Base-by-base conservation (phyloP, 371 early-diverging fungal genomes). In the Syncephalastrum monosporum region DNA sequence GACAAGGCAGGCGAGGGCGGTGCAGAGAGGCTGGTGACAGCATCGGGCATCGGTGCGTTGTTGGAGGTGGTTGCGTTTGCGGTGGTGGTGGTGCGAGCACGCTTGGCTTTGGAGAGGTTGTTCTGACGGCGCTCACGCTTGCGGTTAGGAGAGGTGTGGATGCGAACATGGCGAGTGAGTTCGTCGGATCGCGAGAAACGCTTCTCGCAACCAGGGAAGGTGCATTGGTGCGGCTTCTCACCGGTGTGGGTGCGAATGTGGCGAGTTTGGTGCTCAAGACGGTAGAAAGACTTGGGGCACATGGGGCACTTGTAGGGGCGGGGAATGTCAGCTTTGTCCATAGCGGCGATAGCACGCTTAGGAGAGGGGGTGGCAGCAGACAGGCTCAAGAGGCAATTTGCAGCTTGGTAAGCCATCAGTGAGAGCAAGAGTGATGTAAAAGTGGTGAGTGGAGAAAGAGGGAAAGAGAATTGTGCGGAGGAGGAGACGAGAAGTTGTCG, bases 161-260 rank as follows among this genome's bases (percentile, higher is more conserved):
- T 83, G 59, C 83, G 80, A 59, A 73, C 74, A 64, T 85, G 87
- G 41, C 85, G 76, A 10, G 85, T 84, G 25, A 87, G 61, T 64
- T 85, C 85, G 62, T 87, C 85, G 2, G 85, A 84, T 52, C 91
- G 82, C 27, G 90, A 86, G 71, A 93, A 93, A 15, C 84, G 74
- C 67, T 90, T 91, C 45, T 82, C 80, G 68, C 91, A 91, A 44
- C 82, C 82, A 50, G 81, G 72, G 56, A 82, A 82, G 25, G 81
- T 80, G 63, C 91, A 93, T 56, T 75, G 80, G 59, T 85, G 90
- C 10, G 93, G 93, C 61, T 86, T 88, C 65, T 92, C 93, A 16
- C 91, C 91, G 5, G 91, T 92, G 61, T 92, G 93, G 42, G 89
- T 91, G 56, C 90, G 80, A 57, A 89, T 85, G 62, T 92, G 92